Percentiles rank a stretch among this genome's conserved stretches.
Evolutionary conservation across 352 stramenopile genomes (phyloP).

Genomic region (Globisporangium cystogenes): DNA sequence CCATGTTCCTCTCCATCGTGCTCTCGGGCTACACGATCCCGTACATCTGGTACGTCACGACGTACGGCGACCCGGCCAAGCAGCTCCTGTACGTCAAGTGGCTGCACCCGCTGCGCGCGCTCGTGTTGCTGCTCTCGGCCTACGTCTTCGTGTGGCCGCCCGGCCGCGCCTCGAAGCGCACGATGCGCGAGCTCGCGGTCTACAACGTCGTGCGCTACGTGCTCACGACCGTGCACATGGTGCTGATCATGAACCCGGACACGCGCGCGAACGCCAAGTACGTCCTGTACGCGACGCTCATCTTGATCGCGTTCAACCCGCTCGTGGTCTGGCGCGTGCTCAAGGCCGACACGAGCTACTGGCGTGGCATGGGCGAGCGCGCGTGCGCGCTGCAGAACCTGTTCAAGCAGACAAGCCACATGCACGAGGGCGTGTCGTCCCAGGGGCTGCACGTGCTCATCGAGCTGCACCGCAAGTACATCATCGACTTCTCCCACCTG

Average conservation of each 20-base stretch:
- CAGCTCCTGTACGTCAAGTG: neutral
- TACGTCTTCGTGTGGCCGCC: conserved; percentile 21
- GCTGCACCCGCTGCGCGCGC: neutral
- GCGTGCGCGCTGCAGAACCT: conserved; percentile 25
- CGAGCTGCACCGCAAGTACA: conserved; percentile 58
- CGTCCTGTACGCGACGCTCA: too few relatives aligned
- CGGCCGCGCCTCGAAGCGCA: neutral
- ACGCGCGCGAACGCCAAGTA: conserved; percentile 1
- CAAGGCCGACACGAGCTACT: conserved; percentile 46
- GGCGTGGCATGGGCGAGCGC: conserved; percentile 31
- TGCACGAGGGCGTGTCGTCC: conserved; percentile 36
- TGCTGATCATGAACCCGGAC: conserved; percentile 17
- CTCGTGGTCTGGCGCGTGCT: conserved; percentile 47
- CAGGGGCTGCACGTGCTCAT: conserved; percentile 48
- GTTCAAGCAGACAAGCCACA: conserved; percentile 7
- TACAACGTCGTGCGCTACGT: conserved; percentile 22
- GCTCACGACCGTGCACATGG: too few relatives aligned
- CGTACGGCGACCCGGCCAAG: neutral
- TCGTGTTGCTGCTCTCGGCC: conserved; percentile 9
- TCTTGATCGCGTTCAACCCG: too few relatives aligned
- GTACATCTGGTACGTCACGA: conserved; percentile 13
- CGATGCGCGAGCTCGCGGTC: conserved; percentile 12
- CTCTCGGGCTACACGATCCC: conserved; percentile 36
- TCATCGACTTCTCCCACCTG: conserved; percentile 67
- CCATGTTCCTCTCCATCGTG: conserved; percentile 21